Evolutionary conservation across 176 grass and related monocot genomes (phyloP).

Genomic region (Musa acuminata): DNA sequence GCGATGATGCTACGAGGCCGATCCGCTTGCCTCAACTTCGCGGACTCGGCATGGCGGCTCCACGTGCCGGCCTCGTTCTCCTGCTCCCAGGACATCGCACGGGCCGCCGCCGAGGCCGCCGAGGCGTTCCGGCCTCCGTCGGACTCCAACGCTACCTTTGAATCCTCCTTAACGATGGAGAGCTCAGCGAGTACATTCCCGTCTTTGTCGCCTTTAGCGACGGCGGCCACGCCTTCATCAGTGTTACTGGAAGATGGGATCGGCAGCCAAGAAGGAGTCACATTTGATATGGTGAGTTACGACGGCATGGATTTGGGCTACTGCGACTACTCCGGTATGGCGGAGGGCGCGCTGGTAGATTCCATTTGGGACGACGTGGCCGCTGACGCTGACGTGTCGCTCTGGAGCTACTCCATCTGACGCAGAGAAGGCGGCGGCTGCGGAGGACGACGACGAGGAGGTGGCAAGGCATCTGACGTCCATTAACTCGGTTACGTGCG

Average conservation of each 20-base stretch:
- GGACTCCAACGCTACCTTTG: not conserved
- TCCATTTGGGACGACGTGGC: not conserved
- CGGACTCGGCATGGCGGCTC: constrained; percentile 9
- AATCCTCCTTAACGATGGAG: not conserved
- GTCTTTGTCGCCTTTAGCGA: not conserved
- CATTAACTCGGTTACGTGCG: no score
- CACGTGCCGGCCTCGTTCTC: not conserved
- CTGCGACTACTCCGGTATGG: not conserved
- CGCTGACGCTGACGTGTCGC: not conserved
- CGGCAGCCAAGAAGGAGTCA: no score
- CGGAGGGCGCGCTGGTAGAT: not conserved
- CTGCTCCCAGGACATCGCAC: constrained; percentile 2
- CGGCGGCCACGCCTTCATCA: not conserved
- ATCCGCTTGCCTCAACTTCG: constrained; percentile 6
- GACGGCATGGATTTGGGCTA: constrained; percentile 1
- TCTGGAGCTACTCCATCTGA: constrained; percentile 15
- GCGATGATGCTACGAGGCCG: constrained; percentile 12
- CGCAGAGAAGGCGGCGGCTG: not conserved
- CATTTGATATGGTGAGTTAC: not conserved
- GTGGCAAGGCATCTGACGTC: no score
- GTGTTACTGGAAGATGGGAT: not conserved
- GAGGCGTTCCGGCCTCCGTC: not conserved
- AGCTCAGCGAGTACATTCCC: not conserved
- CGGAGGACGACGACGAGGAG: no score
- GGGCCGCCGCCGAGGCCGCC: not conserved